Conservation (phyloP, 108 stramenopile species). For the Cyclostephanos tholiformis region DNA sequence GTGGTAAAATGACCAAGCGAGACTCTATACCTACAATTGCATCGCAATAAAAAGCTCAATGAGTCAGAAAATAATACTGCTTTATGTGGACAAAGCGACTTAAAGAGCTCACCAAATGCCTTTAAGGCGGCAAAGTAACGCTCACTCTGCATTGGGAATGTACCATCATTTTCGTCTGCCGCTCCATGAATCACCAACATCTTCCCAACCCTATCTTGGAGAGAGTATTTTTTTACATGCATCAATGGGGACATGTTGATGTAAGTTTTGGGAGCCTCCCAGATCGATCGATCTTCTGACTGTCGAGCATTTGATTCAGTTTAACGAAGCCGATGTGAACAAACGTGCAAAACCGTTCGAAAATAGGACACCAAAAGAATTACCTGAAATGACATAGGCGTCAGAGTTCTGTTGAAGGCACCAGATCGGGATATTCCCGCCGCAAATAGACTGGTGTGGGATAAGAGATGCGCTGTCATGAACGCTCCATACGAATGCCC, state of each 20-base stretch:
- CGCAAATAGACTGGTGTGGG: constrained; percentile 55
- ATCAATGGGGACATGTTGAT: constrained; percentile 55
- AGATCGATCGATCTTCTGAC: constrained; percentile 55
- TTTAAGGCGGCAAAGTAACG: constrained; percentile 56
- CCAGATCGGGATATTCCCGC: constrained; percentile 42
- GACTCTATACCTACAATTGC: constrained; percentile 33
- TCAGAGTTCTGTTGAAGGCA: constrained; percentile 41
- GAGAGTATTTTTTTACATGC: constrained; percentile 52
- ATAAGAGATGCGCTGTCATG: constrained; percentile 58
- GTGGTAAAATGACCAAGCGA: constrained; percentile 48
- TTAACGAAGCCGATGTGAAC: not conserved
- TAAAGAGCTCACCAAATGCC: constrained; percentile 39
- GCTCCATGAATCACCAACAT: constrained; percentile 55
- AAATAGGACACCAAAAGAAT: not conserved
- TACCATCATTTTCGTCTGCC: constrained; percentile 53
- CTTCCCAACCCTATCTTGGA: constrained; percentile 50
- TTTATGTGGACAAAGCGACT: not conserved
- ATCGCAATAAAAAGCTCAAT: not conserved
- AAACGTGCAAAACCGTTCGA: not conserved
- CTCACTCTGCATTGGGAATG: constrained; percentile 53
- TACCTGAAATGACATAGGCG: constrained; percentile 46
- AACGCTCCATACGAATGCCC: constrained; percentile 59
- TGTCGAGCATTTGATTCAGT: constrained; percentile 17
- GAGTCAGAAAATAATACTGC: not conserved
- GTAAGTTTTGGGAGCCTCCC: constrained; percentile 58